A percentile compares a stretch with the other conserved stretches of the same genome.
phyloP scores from a whole-genome alignment of 768 basidiomycete species.

The Podaxis carcinomalis region DNA sequence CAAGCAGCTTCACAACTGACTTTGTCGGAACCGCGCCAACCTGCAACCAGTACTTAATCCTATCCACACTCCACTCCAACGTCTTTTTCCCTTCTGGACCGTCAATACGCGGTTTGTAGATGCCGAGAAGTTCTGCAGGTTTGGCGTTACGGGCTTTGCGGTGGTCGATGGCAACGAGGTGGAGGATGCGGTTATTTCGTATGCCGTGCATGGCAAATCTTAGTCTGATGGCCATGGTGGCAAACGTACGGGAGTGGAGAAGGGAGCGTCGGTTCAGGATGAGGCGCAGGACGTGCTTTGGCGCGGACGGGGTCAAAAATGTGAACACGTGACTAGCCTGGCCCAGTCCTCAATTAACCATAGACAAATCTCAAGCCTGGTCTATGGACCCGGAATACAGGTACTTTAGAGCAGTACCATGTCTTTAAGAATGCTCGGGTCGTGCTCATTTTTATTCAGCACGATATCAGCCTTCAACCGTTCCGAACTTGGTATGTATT shows the following conservation, averaged over 20 bases:
- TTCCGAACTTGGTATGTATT: too few species aligned
- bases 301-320: conserved; percentile 12
- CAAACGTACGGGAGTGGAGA: neutral
- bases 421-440: too few species aligned
- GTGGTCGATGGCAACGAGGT: conserved; percentile 80
- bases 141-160: conserved; percentile 72
- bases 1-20: conserved; percentile 70
- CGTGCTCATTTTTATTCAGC: too few species aligned
- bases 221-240: conserved; percentile 75
- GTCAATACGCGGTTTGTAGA: conserved; percentile 69
- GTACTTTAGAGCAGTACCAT: too few species aligned
- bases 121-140: conserved; percentile 83
- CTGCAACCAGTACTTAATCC: conserved; percentile 86
- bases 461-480: too few species aligned
- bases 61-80: conserved; percentile 86
- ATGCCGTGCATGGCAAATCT: conserved; percentile 81
- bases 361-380: neutral
- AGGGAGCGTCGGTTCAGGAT: neutral
- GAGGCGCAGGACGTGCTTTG: neutral
- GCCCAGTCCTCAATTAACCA: neutral
- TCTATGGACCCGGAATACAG: too few species aligned
- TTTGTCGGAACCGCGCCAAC: conserved; percentile 82
- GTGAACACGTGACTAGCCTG: conserved; percentile 16
- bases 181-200: conserved; percentile 72
- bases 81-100: conserved; percentile 57